These are phyloP conservation scores for Raddia distichophylla DNA, from an alignment of 176 grass and related monocot genomes.

Conservation along the genomic window DNA sequence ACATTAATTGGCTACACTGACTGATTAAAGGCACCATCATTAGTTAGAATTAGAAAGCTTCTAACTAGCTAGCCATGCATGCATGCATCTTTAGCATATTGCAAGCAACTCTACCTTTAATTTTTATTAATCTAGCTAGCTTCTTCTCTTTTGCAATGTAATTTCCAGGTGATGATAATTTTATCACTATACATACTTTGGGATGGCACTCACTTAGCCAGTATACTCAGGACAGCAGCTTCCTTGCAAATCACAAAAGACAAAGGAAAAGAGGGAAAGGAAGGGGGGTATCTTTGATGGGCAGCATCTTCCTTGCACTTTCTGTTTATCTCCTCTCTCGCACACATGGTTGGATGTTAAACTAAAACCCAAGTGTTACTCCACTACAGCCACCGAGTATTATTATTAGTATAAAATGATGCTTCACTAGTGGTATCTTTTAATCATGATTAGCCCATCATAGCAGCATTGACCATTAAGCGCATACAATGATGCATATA, in stretches of 20 bases:
- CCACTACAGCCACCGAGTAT: too few species aligned
- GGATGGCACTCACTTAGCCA: background rate
- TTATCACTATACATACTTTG: background rate
- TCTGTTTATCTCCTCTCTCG: conserved; percentile 47
- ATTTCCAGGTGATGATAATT: background rate
- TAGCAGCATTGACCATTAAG: background rate
- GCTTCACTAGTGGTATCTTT: background rate
- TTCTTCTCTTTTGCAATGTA: background rate
- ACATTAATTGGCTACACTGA: background rate
- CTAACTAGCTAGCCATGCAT: background rate
- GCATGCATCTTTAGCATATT: background rate
- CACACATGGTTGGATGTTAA: conserved; percentile 31
- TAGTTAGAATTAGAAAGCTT: conserved; percentile 6
- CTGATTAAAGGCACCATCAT: conserved; percentile 8
- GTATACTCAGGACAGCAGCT: conserved; percentile 16
- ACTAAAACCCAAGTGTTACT: conserved; percentile 14
- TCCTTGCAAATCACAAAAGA: conserved; percentile 62
- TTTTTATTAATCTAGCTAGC: background rate
- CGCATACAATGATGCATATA: too few species aligned
- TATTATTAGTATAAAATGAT: background rate
- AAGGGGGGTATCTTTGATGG: conserved; percentile 33
- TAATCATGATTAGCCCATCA: conserved; percentile 26
- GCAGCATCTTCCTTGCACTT: conserved; percentile 48
- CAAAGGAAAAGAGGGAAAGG: conserved; percentile 44
- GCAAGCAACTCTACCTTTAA: conserved; percentile 23